Percentiles rank a stretch among this genome's conserved stretches.
phyloP scores from a whole-genome alignment of 2,329 filamentous ascomycete species.

The Hypoxylon sp. region DNA sequence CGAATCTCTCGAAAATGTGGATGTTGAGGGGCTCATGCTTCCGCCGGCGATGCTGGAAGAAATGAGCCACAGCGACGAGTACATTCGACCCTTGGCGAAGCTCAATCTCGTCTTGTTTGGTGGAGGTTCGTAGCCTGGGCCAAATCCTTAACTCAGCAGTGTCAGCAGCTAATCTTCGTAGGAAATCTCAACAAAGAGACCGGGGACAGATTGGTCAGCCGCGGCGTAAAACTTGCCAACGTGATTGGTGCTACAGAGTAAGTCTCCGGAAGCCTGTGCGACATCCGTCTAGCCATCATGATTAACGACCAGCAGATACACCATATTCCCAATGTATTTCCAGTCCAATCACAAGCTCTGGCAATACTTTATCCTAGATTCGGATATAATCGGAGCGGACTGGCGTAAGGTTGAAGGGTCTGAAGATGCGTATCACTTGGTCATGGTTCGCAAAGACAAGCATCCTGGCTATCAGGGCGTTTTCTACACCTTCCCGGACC shows the following conservation, averaged over 20 bases:
- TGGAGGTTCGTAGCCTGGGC: constrained; percentile 52
- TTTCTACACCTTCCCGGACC: constrained; percentile 50
- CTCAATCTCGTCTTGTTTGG: constrained; percentile 54
- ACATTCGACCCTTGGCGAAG: constrained; percentile 51
- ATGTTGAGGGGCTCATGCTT: constrained; percentile 40
- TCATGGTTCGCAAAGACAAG: constrained; percentile 55
- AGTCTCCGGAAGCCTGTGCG: constrained; percentile 23
- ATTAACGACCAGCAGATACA: constrained; percentile 49
- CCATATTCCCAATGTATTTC: constrained; percentile 53
- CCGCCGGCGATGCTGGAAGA: constrained; percentile 57
- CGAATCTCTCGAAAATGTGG: constrained; percentile 41
- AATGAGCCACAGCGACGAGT: constrained; percentile 53
- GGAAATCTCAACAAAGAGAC: constrained; percentile 55
- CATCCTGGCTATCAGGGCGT: constrained; percentile 51
- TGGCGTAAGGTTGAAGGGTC: constrained; percentile 54
- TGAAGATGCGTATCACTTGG: constrained; percentile 55
- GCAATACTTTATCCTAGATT: constrained; percentile 60
- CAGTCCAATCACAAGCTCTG: constrained; percentile 54
- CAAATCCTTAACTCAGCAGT: no score
- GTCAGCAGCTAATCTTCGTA: constrained; percentile 24
- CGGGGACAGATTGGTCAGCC: constrained; percentile 55
- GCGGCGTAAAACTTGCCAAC: constrained; percentile 54
- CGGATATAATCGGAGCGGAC: constrained; percentile 57
- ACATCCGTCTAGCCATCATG: neutral
- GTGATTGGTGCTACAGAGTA: constrained; percentile 60